A percentile compares a stretch with the other conserved stretches of the same genome.
Evolutionary conservation across 2,329 filamentous ascomycete genomes (phyloP).

Genomic region (Claviceps cyperi): DNA sequence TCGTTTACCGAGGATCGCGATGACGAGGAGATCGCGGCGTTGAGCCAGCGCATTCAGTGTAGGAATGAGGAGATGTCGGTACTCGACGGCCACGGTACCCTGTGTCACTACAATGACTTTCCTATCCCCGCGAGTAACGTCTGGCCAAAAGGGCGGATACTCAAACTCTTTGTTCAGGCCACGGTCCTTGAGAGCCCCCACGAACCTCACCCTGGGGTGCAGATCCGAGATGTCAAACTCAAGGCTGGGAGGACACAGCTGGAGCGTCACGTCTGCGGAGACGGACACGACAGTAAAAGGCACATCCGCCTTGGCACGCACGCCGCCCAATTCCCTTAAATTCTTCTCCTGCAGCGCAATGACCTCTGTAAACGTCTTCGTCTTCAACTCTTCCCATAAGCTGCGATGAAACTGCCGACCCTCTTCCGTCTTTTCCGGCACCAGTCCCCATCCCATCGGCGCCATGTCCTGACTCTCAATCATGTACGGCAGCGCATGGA

Average conservation of each 20-base stretch:
- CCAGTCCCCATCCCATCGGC: background rate
- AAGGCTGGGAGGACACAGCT: constrained; percentile 24
- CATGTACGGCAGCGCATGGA: constrained; percentile 24
- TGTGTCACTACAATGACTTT: constrained; percentile 32
- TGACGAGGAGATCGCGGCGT: constrained; percentile 23
- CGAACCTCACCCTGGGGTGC: constrained; percentile 25
- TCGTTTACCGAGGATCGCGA: constrained; percentile 17
- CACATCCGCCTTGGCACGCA: constrained; percentile 6
- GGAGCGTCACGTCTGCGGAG: constrained; percentile 21
- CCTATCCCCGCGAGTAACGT: constrained; percentile 13
- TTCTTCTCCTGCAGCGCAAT: background rate
- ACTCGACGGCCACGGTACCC: constrained; percentile 28
- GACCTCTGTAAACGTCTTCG: background rate
- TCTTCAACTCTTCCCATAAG: background rate
- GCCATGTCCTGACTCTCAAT: constrained; percentile 15
- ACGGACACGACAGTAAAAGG: constrained; percentile 22
- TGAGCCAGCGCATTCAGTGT: constrained; percentile 27
- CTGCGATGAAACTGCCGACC: background rate
- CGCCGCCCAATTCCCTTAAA: background rate
- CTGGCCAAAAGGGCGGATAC: constrained; percentile 1
- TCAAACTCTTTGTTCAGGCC: background rate
- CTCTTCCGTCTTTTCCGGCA: background rate
- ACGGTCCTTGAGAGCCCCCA: constrained; percentile 21
- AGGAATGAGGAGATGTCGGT: constrained; percentile 28
- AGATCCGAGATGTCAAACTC: constrained; percentile 25